These are phyloP conservation scores for Suillus brevipes DNA, from an alignment of 768 basidiomycete genomes.

Conservation along the genomic window DNA sequence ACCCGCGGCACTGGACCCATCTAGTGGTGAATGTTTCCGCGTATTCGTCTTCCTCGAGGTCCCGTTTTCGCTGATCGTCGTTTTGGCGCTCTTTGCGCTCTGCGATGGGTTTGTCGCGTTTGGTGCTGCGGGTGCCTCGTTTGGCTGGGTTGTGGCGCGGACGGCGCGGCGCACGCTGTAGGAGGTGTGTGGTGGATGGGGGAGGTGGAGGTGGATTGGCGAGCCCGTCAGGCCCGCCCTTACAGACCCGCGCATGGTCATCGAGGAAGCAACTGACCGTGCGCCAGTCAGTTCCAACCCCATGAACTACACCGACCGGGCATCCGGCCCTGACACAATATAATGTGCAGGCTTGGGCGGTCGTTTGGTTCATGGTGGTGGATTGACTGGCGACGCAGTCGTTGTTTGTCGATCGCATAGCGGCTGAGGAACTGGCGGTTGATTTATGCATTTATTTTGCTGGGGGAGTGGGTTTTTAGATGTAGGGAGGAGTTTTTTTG, in stretches of 20 bases:
- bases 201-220: too few relatives aligned
- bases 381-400: conserved; percentile 4
- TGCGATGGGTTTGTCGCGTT: background rate
- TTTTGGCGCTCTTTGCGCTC: conserved; percentile 27
- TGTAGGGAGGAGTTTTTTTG: background rate
- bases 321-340: conserved; percentile 24
- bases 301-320: conserved; percentile 26
- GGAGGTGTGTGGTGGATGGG: background rate
- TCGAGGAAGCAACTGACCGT: conserved; percentile 26
- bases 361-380: background rate
- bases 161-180: too few relatives aligned
- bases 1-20: conserved; percentile 32
- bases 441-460: background rate
- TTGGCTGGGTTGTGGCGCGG: too few relatives aligned
- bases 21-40: conserved; percentile 24
- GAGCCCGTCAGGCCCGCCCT: background rate
- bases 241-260: conserved; percentile 28
- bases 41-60: conserved; percentile 32
- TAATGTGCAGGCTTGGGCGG: background rate
- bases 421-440: background rate
- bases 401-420: conserved; percentile 7
- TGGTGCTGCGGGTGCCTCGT: background rate
- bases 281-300: conserved; percentile 22
- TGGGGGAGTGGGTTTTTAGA: background rate
- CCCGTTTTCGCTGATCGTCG: conserved; percentile 24